These are phyloP conservation scores for Aspergillus alliaceus DNA, from an alignment of 2,329 filamentous ascomycete genomes.

Conservation along the genomic window DNA sequence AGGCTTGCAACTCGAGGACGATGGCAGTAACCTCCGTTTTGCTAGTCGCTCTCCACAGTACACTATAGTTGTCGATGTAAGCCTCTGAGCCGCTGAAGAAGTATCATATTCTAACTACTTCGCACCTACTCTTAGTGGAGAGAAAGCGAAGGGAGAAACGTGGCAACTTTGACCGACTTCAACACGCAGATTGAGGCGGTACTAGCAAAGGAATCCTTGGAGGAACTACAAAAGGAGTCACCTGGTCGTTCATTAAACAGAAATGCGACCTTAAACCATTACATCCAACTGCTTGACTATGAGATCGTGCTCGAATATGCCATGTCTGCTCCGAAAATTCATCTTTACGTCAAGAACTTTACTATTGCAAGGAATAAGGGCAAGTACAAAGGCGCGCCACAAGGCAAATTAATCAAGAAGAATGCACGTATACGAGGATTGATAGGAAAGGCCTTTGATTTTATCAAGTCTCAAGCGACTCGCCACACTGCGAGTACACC, in stretches of 20 bases:
- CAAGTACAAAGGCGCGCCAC: constrained; percentile 11
- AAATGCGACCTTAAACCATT: constrained; percentile 25
- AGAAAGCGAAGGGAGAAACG: constrained; percentile 14
- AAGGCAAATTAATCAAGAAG: constrained; percentile 22
- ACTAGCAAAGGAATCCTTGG: constrained; percentile 27
- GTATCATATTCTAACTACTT: constrained; percentile 2
- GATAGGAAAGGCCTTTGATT: constrained; percentile 14
- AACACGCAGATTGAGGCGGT: constrained; percentile 34
- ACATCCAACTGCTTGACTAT: constrained; percentile 34
- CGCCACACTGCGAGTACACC: neutral
- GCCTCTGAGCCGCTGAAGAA: neutral
- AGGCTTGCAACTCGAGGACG: constrained; percentile 27
- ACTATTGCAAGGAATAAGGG: constrained; percentile 21
- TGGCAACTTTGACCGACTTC: constrained; percentile 35
- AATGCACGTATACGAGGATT: constrained; percentile 14
- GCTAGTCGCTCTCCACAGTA: constrained; percentile 2
- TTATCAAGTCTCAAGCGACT: constrained; percentile 8
- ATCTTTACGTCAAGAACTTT: constrained; percentile 27
- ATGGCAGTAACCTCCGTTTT: constrained; percentile 38
- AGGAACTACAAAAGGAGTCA: constrained; percentile 19
- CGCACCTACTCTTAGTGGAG: constrained; percentile 24
- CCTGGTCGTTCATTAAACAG: constrained; percentile 17
- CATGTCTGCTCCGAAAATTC: constrained; percentile 19
- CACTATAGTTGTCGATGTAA: constrained; percentile 34
- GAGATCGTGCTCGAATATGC: constrained; percentile 36